phyloP scores from a whole-genome alignment of 495 filamentous ascomycete genomes.

The Trichodelitschia bisporula region DNA sequence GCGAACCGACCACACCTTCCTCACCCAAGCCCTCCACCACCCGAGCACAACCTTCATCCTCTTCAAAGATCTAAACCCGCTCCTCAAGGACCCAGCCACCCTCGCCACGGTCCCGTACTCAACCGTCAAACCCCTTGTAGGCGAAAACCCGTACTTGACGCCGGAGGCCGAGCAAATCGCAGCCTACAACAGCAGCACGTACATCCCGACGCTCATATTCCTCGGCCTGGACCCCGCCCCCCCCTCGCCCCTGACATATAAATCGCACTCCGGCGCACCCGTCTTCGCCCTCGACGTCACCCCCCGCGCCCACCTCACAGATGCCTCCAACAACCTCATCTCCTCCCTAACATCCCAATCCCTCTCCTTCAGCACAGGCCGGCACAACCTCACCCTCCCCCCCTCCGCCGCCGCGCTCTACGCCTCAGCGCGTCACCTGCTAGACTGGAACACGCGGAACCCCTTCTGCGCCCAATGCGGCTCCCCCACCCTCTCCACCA shows the following conservation, averaged over 20 bases:
- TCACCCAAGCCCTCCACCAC: constrained; percentile 50
- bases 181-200: constrained; percentile 45
- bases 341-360: not conserved
- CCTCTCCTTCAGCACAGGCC: no score
- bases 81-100: constrained; percentile 29
- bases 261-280: constrained; percentile 50
- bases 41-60: constrained; percentile 47
- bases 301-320: constrained; percentile 19
- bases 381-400: not conserved
- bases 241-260: no score
- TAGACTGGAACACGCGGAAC: constrained; percentile 90
- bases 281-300: constrained; percentile 84
- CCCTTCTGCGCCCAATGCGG: constrained; percentile 81
- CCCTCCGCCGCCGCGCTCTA: constrained; percentile 48
- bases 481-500: constrained; percentile 55
- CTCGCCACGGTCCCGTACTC: constrained; percentile 37
- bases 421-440: constrained; percentile 67
- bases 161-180: constrained; percentile 49
- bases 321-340: not conserved
- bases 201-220: constrained; percentile 51
- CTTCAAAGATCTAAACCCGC: constrained; percentile 53
- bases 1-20: constrained; percentile 52
- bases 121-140: constrained; percentile 44
- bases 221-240: constrained; percentile 77
- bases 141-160: constrained; percentile 40